Conservation (phyloP, 2,329 filamentous ascomycete genomes). For the Corynespora cassiicola region DNA sequence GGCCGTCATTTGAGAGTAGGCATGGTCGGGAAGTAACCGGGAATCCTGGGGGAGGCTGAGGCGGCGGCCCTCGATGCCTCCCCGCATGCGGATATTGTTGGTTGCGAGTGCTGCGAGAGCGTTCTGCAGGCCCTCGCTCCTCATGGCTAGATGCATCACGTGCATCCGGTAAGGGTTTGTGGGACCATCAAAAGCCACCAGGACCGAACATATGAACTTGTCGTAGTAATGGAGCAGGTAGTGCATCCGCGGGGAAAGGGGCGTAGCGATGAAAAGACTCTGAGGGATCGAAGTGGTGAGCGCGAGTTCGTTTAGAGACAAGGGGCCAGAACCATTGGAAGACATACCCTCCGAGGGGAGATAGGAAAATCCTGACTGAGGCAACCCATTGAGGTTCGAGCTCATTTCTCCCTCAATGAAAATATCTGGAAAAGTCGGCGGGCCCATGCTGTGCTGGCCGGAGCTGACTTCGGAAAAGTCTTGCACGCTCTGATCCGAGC, state of each 20-base stretch:
- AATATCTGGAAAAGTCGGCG: constrained; percentile 45
- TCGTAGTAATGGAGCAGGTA: constrained; percentile 95
- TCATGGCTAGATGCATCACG: constrained; percentile 77
- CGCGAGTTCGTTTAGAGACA: constrained; percentile 45
- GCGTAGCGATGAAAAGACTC: constrained; percentile 60
- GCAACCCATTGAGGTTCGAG: constrained; percentile 44
- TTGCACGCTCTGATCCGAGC: constrained; percentile 53
- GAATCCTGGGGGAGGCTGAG: constrained; percentile 38
- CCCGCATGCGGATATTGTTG: constrained; percentile 88
- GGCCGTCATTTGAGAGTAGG: constrained; percentile 44
- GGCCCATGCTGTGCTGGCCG: constrained; percentile 40
- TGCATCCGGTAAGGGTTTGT: constrained; percentile 84
- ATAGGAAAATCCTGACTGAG: constrained; percentile 47
- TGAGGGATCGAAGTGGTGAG: constrained; percentile 50
- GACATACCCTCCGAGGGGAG: constrained; percentile 49
- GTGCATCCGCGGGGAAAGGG: constrained; percentile 77
- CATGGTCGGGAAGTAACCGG: constrained; percentile 43
- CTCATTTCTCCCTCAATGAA: constrained; percentile 47
- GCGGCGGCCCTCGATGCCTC: constrained; percentile 61
- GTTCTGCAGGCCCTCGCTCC: constrained; percentile 85
- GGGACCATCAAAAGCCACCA: constrained; percentile 88
- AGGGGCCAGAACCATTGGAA: constrained; percentile 46
- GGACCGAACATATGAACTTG: constrained; percentile 87
- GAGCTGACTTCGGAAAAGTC: constrained; percentile 50
- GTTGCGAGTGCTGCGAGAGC: constrained; percentile 88